Evolutionary conservation across 371 early-diverging fungal genomes (phyloP), one percentile per base, ranked within the genome.

Genomic region (Zopfochytrium polystomum): DNA sequence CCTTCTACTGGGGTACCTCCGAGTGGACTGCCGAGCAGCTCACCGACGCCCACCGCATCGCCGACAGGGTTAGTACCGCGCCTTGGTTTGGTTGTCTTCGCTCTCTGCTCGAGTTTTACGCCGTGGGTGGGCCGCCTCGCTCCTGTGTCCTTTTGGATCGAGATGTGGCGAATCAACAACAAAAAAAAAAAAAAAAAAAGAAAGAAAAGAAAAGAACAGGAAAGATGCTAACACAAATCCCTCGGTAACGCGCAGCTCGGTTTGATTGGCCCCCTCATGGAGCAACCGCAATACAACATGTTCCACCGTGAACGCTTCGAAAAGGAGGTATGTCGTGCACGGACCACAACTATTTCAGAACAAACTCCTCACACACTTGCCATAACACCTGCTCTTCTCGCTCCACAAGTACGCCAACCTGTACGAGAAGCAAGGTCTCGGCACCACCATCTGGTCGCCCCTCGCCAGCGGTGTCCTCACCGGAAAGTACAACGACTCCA

Each of bases 281-380:
- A 90, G 77, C 88, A 90, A 66, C 86, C 89, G 11, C 90, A 92
- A 72, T 92, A 92, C 75, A 89, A 90, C 70, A 85, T 91, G 89
- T 75, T 91, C 56, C 84, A 88, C 64, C 86, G 92, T 6, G 90
- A 91, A 58, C 75, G 87, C 31, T 77, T 88, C 11, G 90, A 90
- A 66, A 81, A 81, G 61, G 67, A 58, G 50, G 58, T 60, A 11
- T 35, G 25, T 43, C n/a, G 20, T n/a, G 7, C 33, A 26, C 4
- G 26, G 5, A 29, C 45, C 48, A 15, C 27, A 11, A 46, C 43
- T 3, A 43, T 18, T 38, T 3, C 18, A 1, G 42, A 13, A 38
- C 43, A 18, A 1, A 43, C 43, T 23, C 23, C 22, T 9, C 48
- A 7, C 18, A 48, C 23, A 9, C 18, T 13, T 9, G 18, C 9